Percentiles rank a stretch among this genome's conserved stretches.
Evolutionary conservation across 1,284 basidiomycete genomes (phyloP).

Genomic region (Marasmius tenuissimus): DNA sequence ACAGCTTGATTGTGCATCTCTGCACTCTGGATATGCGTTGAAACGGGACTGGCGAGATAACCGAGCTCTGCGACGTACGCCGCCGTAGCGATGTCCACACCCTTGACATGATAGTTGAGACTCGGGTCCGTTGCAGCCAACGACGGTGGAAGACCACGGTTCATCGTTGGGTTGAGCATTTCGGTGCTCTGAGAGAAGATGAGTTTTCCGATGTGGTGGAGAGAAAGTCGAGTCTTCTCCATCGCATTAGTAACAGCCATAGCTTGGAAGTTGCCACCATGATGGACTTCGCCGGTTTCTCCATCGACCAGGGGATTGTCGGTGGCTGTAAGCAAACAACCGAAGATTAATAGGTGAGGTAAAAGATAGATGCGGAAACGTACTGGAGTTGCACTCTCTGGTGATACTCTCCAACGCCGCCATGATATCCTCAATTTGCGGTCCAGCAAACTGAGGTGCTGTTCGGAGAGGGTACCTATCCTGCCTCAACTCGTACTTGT

Average conservation of each 20-base stretch:
- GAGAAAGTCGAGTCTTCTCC: slow-evolving; percentile 57
- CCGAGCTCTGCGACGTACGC: slow-evolving; percentile 60
- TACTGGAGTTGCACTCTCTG: slow-evolving; percentile 64
- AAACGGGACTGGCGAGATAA: slow-evolving; percentile 59
- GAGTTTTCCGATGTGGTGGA: slow-evolving; percentile 59
- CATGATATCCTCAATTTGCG: slow-evolving; percentile 56
- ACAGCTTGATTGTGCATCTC: slow-evolving; percentile 64
- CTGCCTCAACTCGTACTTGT: slow-evolving; percentile 52
- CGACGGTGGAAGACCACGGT: slow-evolving; percentile 54
- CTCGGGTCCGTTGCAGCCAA: slow-evolving; percentile 55
- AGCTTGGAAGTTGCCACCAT: slow-evolving; percentile 65
- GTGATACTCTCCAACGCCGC: slow-evolving; percentile 45
- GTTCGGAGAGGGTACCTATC: slow-evolving; percentile 52
- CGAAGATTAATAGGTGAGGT: not conserved
- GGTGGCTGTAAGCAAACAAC: slow-evolving; percentile 35
- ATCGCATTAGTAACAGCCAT: slow-evolving; percentile 61
- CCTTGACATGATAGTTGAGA: slow-evolving; percentile 61
- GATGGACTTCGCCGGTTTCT: slow-evolving; percentile 44
- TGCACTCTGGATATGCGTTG: slow-evolving; percentile 55
- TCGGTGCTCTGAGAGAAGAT: slow-evolving; percentile 63
- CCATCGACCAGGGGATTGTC: slow-evolving; percentile 59
- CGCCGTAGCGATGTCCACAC: slow-evolving; percentile 58
- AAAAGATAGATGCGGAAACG: slow-evolving; percentile 17
- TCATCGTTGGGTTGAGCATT: slow-evolving; percentile 56
- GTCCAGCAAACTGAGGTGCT: slow-evolving; percentile 59